Percentiles rank a stretch among this genome's conserved stretches.
These are phyloP conservation scores for Starmera stellimalicola DNA, from an alignment of 1,139 yeast genomes.

Conservation along the genomic window DNA sequence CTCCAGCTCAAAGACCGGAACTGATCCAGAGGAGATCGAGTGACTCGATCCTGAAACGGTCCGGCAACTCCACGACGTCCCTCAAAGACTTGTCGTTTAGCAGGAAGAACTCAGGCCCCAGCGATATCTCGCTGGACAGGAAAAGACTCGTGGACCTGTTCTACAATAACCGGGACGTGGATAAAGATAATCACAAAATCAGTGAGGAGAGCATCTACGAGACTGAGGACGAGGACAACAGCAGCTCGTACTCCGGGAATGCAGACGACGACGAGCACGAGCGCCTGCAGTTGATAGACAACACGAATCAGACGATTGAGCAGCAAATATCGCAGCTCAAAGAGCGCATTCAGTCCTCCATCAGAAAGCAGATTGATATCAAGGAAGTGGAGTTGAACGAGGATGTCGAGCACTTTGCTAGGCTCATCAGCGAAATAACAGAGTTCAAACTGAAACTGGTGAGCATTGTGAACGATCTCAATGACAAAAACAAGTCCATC, in stretches of 20 bases:
- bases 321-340: not conserved
- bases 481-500: not conserved
- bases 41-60: no score
- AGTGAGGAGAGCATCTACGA: not conserved
- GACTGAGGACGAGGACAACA: not conserved
- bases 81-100: no score
- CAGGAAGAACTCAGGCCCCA: no score
- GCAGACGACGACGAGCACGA: not conserved
- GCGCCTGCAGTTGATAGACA: not conserved
- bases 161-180: not conserved
- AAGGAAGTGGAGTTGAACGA: slow-evolving; percentile 1
- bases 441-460: not conserved
- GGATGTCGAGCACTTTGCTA: not conserved
- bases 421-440: not conserved
- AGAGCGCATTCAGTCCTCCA: not conserved
- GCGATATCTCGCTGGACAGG: not conserved
- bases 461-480: not conserved
- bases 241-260: not conserved
- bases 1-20: no score
- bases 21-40: no score
- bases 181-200: not conserved
- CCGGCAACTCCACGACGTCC: no score
- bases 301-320: not conserved
- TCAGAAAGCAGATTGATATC: not conserved
- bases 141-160: slow-evolving; percentile 1